A percentile compares a stretch with the other conserved stretches of the same genome.
phyloP scores from a whole-genome alignment of 257 asterid species.

The Capsicum chinense region DNA sequence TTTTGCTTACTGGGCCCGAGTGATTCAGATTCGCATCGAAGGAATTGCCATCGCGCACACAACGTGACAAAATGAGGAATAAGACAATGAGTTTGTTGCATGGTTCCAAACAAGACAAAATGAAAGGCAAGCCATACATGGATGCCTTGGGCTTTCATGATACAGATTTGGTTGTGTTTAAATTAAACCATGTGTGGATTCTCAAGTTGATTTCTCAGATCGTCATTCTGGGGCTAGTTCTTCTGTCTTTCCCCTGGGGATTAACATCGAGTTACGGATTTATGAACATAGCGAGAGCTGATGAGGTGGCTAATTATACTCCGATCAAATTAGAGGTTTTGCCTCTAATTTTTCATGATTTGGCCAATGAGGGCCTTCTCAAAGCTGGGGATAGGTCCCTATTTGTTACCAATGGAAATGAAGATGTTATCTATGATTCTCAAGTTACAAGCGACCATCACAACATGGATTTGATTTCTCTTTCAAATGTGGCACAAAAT shows the following conservation, averaged over 20 bases:
- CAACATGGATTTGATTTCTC: conserved; percentile 31
- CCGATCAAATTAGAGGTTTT: conserved; percentile 1
- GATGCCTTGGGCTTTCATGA: conserved; percentile 25
- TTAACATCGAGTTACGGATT: neutral
- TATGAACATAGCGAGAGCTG: neutral
- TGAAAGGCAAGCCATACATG: conserved; percentile 24
- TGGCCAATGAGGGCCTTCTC: conserved; percentile 52
- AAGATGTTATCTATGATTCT: neutral
- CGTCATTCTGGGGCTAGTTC: conserved; percentile 38
- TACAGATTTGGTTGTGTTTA: conserved; percentile 29
- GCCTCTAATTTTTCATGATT: conserved; percentile 42
- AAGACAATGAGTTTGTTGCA: conserved; percentile 32
- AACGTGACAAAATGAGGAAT: neutral
- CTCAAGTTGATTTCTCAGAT: conserved; percentile 38
- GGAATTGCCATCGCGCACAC: too few relatives aligned
- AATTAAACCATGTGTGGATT: conserved; percentile 32
- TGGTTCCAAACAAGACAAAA: conserved; percentile 11
- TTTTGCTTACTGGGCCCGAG: neutral
- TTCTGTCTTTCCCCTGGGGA: conserved; percentile 41
- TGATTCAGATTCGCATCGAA: neutral
- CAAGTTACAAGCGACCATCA: neutral
- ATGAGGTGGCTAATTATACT: conserved; percentile 22
- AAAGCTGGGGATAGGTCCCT: conserved; percentile 40
- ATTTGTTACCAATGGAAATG: conserved; percentile 27
- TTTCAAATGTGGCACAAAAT: conserved; percentile 10